These are phyloP conservation scores for Brasilioporus rufonigricans DNA, from an alignment of 768 basidiomycete genomes.

Conservation along the genomic window DNA sequence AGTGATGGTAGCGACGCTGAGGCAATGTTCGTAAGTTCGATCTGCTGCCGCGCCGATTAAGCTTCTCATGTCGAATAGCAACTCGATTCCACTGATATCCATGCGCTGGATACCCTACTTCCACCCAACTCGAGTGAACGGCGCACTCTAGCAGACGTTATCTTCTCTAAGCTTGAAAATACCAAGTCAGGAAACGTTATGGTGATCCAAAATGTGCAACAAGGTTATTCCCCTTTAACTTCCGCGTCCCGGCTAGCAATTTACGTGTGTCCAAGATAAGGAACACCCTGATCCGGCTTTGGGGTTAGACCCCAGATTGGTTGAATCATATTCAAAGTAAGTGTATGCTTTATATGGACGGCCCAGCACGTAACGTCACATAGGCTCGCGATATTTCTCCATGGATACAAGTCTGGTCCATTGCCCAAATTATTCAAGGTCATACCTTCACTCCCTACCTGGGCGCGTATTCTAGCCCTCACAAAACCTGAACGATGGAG, in stretches of 20 bases:
- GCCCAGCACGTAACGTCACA: slow-evolving; percentile 4
- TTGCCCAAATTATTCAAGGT: slow-evolving; percentile 98
- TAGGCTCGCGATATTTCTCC: slow-evolving; percentile 84
- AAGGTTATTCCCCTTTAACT: slow-evolving; percentile 38
- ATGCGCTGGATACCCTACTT: slow-evolving; percentile 77
- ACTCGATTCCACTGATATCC: slow-evolving; percentile 88
- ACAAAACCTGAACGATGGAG: slow-evolving; percentile 94
- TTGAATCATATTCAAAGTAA: slow-evolving; percentile 91
- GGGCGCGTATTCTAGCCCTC: slow-evolving; percentile 93
- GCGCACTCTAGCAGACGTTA: slow-evolving; percentile 92
- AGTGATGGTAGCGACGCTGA: slow-evolving; percentile 44
- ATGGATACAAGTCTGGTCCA: slow-evolving; percentile 88
- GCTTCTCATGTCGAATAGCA: slow-evolving; percentile 44
- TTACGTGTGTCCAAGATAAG: slow-evolving; percentile 35
- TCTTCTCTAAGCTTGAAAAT: slow-evolving; percentile 87
- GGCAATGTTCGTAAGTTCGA: slow-evolving; percentile 53
- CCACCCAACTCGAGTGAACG: slow-evolving; percentile 75
- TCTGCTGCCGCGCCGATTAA: slow-evolving; percentile 1
- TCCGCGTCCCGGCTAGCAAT: not conserved
- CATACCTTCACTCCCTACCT: slow-evolving; percentile 90
- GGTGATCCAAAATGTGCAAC: slow-evolving; percentile 58
- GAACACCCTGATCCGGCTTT: slow-evolving; percentile 75
- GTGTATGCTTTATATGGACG: slow-evolving; percentile 27
- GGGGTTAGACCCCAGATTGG: slow-evolving; percentile 88
- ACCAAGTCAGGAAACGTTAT: slow-evolving; percentile 52